Evolutionary conservation across 2,329 filamentous ascomycete species (phyloP), one percentile per base, ranked within the genome.

Genomic region (Bipolaris sorokiniana): DNA sequence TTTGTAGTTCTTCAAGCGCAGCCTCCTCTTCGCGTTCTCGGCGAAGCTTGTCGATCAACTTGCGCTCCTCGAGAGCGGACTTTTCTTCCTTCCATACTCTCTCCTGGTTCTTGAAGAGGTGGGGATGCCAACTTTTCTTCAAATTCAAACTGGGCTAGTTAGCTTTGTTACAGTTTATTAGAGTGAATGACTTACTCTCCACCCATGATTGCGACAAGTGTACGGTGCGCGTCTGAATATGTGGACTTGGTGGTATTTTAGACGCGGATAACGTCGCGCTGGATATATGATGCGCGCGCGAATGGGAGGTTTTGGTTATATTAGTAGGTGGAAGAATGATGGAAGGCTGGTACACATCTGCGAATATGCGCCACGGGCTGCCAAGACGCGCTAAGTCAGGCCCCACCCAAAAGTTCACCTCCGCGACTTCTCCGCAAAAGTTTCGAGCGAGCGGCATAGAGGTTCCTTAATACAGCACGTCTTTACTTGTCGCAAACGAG

Each of bases 21-120:
- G 93, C 88, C 80, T 99, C 96, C 76, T 98, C 93, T 66, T 93
- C 92, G 64, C 96, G 88, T 78, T 99, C 95, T 71, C 96, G 93
- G 71, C 92, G 87, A 60, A 96, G 88, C 71, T 95, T 91, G 56
- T 96, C 92, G 61, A 92, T 96, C 66, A 90, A 89, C 76, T 98
- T 98, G 78, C 95, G 90, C 82, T 99, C 95, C 51, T 95, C 91
- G 11, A 99, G 86, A 3, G 94, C 95, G 65, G 92, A 91, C 76
- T 95, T 89, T 74, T 98, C 93, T 77, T 96, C 91, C 61, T 94
- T 88, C 87, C 91, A 97, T 66, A 97, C 93, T 75, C 86, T 87
- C 77, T 87, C 87, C 82, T 96, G 95, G 78, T 99, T 99, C 80
- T 89, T 90, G 79, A 92, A 87, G 65, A 97, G 84, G 68, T 88